These are phyloP conservation scores for Euphrasia confusa DNA, from an alignment of 257 asterid species.

Conservation along the genomic window DNA sequence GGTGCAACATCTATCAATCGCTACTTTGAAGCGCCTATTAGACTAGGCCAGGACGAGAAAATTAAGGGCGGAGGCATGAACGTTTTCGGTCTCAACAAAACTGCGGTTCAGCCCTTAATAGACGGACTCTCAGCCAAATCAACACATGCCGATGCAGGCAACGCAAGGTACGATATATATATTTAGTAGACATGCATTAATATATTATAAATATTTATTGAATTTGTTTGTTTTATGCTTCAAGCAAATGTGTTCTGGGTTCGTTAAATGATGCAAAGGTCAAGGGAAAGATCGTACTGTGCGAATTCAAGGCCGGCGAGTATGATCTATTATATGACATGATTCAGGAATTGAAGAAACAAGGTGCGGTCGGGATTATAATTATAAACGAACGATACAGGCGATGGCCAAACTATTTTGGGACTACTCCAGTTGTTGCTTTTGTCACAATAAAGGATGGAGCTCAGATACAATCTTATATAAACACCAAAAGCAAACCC, in stretches of 20 bases:
- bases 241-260: not conserved
- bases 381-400: too few species aligned
- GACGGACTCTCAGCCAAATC: conserved; percentile 31
- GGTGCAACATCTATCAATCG: conserved; percentile 82
- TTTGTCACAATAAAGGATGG: too few species aligned
- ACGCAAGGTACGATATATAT: not conserved
- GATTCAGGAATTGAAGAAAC: not conserved
- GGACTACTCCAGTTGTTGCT: too few species aligned
- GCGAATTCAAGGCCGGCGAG: not conserved
- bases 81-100: conserved; percentile 36
- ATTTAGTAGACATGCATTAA: too few species aligned
- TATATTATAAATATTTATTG: too few species aligned
- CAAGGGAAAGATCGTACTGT: not conserved
- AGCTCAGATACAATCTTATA: too few species aligned
- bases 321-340: too few species aligned
- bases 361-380: not conserved
- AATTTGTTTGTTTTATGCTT: too few species aligned
- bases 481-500: too few species aligned
- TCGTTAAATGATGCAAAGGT: not conserved
- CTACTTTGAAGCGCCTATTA: conserved; percentile 31
- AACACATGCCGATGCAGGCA: not conserved
- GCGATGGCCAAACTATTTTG: not conserved
- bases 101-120: conserved; percentile 52
- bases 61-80: conserved; percentile 70
- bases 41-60: not conserved